phyloP scores from a whole-genome alignment of 768 basidiomycete genomes.

The Phanerochaete carnosa region DNA sequence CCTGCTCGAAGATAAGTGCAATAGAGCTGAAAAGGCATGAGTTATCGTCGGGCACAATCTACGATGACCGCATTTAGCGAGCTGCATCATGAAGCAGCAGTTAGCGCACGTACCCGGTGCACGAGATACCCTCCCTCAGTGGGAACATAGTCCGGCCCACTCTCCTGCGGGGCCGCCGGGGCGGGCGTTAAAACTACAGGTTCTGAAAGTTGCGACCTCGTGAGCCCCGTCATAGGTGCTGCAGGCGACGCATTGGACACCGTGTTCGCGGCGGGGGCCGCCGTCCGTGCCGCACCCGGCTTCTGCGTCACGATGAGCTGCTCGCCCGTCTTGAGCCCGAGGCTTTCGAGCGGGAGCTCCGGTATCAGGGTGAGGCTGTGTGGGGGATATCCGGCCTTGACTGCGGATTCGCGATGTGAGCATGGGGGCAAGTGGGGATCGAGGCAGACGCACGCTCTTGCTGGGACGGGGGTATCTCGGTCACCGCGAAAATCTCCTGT shows the following conservation, averaged over 20 bases:
- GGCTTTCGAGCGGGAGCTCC: conserved; percentile 68
- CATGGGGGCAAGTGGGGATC: not conserved
- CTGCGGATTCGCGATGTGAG: conserved; percentile 31
- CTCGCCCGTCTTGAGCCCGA: conserved; percentile 77
- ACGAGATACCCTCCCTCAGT: conserved; percentile 62
- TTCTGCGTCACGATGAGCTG: conserved; percentile 76
- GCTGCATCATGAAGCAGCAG: not conserved
- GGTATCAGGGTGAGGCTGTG: conserved; percentile 66
- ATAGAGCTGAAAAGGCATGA: conserved; percentile 90
- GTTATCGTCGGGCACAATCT: conserved; percentile 97
- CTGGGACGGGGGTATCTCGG: conserved; percentile 69
- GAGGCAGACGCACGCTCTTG: conserved; percentile 65
- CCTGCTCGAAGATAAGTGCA: conserved; percentile 83
- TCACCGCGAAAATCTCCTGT: conserved; percentile 60
- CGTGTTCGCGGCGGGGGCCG: conserved; percentile 3
- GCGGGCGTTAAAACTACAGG: conserved; percentile 11
- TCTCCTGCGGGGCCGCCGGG: conserved; percentile 18
- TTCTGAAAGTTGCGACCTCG: conserved; percentile 21
- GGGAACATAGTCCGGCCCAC: conserved; percentile 55
- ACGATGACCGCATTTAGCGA: not conserved
- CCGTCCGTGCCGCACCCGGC: conserved; percentile 15
- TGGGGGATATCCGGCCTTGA: conserved; percentile 86
- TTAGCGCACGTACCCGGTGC: conserved; percentile 53
- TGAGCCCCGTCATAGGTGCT: conserved; percentile 21
- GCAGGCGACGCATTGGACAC: conserved; percentile 14